Base-by-base conservation (phyloP, 2,329 filamentous ascomycete genomes). In the Phaeosphaeria sp. region DNA sequence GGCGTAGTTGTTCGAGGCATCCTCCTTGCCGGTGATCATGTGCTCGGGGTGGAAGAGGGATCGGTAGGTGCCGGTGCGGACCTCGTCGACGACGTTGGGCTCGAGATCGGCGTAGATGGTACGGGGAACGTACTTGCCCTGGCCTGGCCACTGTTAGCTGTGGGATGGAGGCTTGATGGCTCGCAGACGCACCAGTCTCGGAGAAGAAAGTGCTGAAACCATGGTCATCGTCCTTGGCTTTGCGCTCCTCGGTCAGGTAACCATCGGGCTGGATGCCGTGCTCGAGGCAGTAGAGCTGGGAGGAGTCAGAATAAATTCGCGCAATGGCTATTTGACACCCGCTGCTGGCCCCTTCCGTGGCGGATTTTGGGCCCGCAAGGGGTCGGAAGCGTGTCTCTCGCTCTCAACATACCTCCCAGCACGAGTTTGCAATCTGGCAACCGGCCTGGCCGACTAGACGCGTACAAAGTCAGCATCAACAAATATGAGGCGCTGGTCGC, bases 121-220 rank as follows among this genome's bases (percentile, higher is more conserved):
- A 78, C 95, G 93, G 74, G 94, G 95, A 69, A 99, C 95, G 79
- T 98, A 98, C 86, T 98, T 98, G 83, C 95, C 95, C 84, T 97
- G 90, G 77, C 94, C 94, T 98, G 60, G 30, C 46, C 50, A 56
- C 33, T 55, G 60, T 75, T 58, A 76, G 67, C 46, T 49, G 41
- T 65, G 53, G 44, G 17, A 56, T 50, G 55, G 61, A 58, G 54
- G 25, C 27, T 18, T 10, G 21, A 9, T 58, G 56, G 55, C 56
- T 22, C 42, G 54, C 13, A 15, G 54, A 69, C 84, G 71, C 91
- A 98, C 95, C 94, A 77, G 95, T 98, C 87, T 99, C 95, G 72
- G 94, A 97, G 88, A 99, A 99, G 88, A 99, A 99, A 76, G 95
- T 99, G 87, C 93, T 97, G 89, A 99, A 99, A 69, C 95, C 95